phyloP scores from a whole-genome alignment of 2,329 filamentous ascomycete genomes.

The Cladosporium sp. region DNA sequence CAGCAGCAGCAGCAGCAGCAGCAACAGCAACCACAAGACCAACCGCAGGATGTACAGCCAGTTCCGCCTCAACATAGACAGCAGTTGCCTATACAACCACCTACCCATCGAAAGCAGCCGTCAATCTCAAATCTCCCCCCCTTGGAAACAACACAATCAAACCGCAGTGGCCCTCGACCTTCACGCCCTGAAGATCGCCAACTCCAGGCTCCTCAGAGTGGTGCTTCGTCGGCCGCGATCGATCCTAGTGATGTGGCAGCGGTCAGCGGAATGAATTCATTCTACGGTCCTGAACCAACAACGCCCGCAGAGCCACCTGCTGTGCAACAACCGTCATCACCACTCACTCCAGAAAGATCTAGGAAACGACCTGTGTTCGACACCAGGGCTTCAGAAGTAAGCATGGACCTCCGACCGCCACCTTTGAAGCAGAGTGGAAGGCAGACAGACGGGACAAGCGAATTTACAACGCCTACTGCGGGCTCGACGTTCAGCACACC shows the following conservation, averaged over 20 bases:
- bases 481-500: constrained; percentile 2
- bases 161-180: not conserved
- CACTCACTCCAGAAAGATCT: constrained; percentile 30
- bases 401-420: constrained; percentile 33
- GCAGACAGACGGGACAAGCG: constrained; percentile 18
- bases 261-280: constrained; percentile 29
- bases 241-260: constrained; percentile 28
- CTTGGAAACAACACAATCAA: constrained; percentile 18
- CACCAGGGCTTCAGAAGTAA: constrained; percentile 22
- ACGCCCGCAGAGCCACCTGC: constrained; percentile 16
- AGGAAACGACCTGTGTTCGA: constrained; percentile 25
- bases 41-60: not conserved
- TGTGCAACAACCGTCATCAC: constrained; percentile 21
- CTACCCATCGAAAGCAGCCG: constrained; percentile 8
- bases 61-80: constrained; percentile 6
- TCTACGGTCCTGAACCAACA: constrained; percentile 26
- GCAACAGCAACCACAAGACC: constrained; percentile 3
- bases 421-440: constrained; percentile 27
- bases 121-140: constrained; percentile 20
- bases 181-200: constrained; percentile 19
- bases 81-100: constrained; percentile 3
- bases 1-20: constrained; percentile 13
- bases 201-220: constrained; percentile 22
- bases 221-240: constrained; percentile 26
- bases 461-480: constrained; percentile 18